Conservation (phyloP, 2,329 filamentous ascomycete species). For the Fusarium robinianum region DNA sequence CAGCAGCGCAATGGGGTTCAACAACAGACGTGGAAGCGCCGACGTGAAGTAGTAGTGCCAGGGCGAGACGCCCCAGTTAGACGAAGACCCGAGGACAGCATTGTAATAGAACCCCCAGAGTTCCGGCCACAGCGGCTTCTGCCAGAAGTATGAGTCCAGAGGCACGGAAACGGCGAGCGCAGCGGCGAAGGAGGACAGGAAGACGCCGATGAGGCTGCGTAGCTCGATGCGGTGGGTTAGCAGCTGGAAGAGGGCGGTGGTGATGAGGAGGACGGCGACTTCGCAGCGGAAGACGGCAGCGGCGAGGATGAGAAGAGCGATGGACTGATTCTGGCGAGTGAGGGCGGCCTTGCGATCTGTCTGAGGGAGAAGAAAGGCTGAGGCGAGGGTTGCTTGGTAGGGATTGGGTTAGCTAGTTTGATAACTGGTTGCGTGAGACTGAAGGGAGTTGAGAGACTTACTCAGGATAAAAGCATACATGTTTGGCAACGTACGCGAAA, state of each 20-base stretch:
- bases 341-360: conserved; percentile 33
- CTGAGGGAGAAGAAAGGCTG: conserved; percentile 51
- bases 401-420: not conserved
- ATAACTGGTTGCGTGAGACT: not conserved
- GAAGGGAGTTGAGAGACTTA: conserved; percentile 50
- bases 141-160: conserved; percentile 95
- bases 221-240: conserved; percentile 56
- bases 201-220: conserved; percentile 66
- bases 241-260: conserved; percentile 69
- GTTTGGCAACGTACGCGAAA: conserved; percentile 88
- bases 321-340: conserved; percentile 63
- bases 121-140: conserved; percentile 85
- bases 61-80: conserved; percentile 84
- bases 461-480: conserved; percentile 92
- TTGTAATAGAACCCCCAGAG: conserved; percentile 90
- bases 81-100: conserved; percentile 78
- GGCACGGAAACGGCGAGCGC: conserved; percentile 72
- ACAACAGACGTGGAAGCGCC: conserved; percentile 77
- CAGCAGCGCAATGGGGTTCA: conserved; percentile 73
- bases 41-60: conserved; percentile 87
- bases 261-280: conserved; percentile 76
- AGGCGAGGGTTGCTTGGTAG: conserved; percentile 65
- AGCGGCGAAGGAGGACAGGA: conserved; percentile 65
- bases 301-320: conserved; percentile 77
- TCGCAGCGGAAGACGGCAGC: conserved; percentile 90